Evolutionary conservation across 2,329 filamentous ascomycete species (phyloP).

Genomic region (Botrytis pseudocinerea): DNA sequence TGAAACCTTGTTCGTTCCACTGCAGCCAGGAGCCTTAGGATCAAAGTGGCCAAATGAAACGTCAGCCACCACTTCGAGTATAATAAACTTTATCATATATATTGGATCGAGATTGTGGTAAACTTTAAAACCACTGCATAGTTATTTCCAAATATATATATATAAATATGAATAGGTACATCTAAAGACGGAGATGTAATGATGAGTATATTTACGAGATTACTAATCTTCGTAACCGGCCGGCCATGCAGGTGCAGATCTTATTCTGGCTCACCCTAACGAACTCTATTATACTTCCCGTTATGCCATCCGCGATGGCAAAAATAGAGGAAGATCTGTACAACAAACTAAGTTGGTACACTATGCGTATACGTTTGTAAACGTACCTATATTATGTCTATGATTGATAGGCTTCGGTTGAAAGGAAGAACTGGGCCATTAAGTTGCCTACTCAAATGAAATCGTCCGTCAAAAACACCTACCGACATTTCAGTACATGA

Average conservation of each 20-base stretch:
- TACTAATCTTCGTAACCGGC: background rate
- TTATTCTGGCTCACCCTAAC: background rate
- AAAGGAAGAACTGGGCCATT: background rate
- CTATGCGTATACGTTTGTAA: background rate
- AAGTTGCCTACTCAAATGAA: background rate
- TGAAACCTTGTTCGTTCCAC: background rate
- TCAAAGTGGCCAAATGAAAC: background rate
- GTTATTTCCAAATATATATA: background rate
- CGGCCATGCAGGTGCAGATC: background rate
- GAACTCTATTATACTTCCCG: background rate
- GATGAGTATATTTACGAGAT: background rate
- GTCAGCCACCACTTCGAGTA: background rate
- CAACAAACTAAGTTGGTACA: background rate
- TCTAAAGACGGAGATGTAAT: background rate
- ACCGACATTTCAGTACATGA: background rate
- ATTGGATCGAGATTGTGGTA: background rate
- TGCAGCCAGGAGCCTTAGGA: background rate
- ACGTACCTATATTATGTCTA: background rate
- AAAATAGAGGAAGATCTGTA: background rate
- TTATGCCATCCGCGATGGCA: background rate
- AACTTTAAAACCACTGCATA: background rate
- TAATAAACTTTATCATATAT: background rate
- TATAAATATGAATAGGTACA: background rate
- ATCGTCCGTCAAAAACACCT: background rate
- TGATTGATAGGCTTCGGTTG: background rate